These are phyloP conservation scores for Limnanthes douglasii DNA, from an alignment of 345 rosid genomes.

Conservation along the genomic window DNA sequence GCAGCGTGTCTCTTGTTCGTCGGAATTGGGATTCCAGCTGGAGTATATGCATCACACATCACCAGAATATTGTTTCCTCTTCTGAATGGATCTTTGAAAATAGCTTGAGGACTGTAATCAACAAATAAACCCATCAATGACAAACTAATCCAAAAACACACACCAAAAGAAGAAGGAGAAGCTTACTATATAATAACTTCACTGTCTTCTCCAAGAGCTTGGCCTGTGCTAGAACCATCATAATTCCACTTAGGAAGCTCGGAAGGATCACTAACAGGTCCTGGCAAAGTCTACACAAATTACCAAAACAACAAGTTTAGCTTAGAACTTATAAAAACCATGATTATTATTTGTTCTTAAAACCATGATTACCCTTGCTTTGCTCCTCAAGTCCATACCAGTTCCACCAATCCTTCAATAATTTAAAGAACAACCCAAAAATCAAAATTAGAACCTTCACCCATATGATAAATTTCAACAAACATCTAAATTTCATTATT, in stretches of 20 bases:
- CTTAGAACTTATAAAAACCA: background rate
- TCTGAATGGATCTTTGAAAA: slow-evolving; percentile 61
- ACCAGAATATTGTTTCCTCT: slow-evolving; percentile 69
- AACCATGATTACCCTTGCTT: slow-evolving; percentile 58
- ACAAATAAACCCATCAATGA: background rate
- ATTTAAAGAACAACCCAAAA: no score
- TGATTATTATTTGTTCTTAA: background rate
- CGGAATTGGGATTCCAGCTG: slow-evolving; percentile 54
- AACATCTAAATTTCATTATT: no score
- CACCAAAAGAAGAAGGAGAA: background rate
- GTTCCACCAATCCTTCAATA: slow-evolving; percentile 89
- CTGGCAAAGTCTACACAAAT: slow-evolving; percentile 38
- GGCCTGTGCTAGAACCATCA: slow-evolving; percentile 69
- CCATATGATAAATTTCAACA: no score
- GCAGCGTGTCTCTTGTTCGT: slow-evolving; percentile 53
- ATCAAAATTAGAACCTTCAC: no score
- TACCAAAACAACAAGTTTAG: background rate
- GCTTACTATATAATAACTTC: slow-evolving; percentile 69
- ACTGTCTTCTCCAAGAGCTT: slow-evolving; percentile 66
- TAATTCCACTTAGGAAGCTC: slow-evolving; percentile 74
- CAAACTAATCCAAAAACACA: slow-evolving; percentile 1
- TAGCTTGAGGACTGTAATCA: slow-evolving; percentile 48
- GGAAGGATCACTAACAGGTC: slow-evolving; percentile 38
- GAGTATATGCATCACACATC: slow-evolving; percentile 64
- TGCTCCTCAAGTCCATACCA: slow-evolving; percentile 63